Percentiles rank a stretch among this genome's conserved stretches.
phyloP scores from a whole-genome alignment of 768 basidiomycete genomes.

The Lactarius sanguifluus region DNA sequence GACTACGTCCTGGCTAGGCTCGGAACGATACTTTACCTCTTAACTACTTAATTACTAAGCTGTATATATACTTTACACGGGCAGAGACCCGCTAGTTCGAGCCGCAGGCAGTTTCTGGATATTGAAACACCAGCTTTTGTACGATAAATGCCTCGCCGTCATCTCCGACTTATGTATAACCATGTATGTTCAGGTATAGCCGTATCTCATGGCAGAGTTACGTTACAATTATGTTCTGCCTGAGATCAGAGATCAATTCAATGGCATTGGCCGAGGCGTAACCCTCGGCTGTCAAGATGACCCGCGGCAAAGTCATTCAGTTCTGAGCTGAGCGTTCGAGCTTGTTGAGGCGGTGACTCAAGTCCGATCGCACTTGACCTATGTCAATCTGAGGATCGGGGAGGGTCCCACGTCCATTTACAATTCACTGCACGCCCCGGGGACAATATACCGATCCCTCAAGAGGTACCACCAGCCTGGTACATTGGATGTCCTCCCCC shows the following conservation, averaged over 20 bases:
- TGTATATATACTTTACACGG: no score
- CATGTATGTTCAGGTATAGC: no score
- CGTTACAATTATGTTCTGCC: neutral
- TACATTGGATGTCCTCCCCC: neutral
- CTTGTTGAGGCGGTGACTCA: no score
- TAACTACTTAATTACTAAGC: no score
- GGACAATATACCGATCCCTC: neutral
- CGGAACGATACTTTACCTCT: no score
- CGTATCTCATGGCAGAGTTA: neutral
- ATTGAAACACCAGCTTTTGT: neutral
- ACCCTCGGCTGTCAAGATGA: neutral
- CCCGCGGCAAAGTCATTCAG: no score
- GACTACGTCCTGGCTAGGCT: no score
- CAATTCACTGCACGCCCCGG: neutral
- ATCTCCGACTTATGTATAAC: neutral
- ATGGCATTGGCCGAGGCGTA: neutral
- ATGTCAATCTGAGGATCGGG: neutral
- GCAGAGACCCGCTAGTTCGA: neutral
- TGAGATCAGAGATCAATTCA: neutral
- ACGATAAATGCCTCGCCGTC: neutral
- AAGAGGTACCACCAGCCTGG: neutral
- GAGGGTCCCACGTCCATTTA: neutral
- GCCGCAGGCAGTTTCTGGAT: neutral
- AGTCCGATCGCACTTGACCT: neutral
- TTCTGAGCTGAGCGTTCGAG: no score